A percentile compares a stretch with the other conserved stretches of the same genome.
phyloP scores from a whole-genome alignment of 2,329 filamentous ascomycete species.

The Rugonectria rugulosa region DNA sequence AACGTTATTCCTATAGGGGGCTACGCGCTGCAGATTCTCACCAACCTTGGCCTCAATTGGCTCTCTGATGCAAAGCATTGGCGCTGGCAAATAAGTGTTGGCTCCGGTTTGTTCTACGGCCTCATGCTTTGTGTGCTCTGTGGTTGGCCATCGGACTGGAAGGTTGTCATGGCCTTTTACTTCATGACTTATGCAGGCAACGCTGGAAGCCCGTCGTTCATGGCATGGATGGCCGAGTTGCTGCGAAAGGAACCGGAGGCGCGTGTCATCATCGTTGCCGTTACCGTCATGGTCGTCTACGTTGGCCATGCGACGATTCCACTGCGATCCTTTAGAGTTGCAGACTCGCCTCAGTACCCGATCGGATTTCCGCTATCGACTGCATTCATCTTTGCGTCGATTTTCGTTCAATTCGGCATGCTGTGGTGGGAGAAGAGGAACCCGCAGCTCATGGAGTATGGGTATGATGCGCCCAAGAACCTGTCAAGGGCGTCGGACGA shows the following conservation, averaged over 20 bases:
- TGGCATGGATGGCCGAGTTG: conserved; percentile 48
- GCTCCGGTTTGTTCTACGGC: conserved; percentile 38
- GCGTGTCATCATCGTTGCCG: conserved; percentile 45
- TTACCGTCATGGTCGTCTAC: conserved; percentile 49
- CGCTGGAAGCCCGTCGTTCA: conserved; percentile 43
- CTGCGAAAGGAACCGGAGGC: conserved; percentile 47
- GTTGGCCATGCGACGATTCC: conserved; percentile 49
- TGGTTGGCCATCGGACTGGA: conserved; percentile 43
- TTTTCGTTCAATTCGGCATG: conserved; percentile 43
- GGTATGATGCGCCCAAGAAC: conserved; percentile 28
- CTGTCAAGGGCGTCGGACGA: conserved; percentile 28
- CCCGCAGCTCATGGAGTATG: conserved; percentile 26
- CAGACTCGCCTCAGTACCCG: conserved; percentile 45
- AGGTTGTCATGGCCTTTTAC: conserved; percentile 45
- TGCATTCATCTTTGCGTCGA: conserved; percentile 42
- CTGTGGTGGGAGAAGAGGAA: conserved; percentile 40
- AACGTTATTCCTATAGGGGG: conserved; percentile 42
- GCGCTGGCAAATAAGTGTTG: conserved; percentile 49
- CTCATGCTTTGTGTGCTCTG: conserved; percentile 44
- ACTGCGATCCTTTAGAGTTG: conserved; percentile 45
- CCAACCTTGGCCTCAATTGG: conserved; percentile 45
- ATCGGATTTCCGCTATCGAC: conserved; percentile 48
- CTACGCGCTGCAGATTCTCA: conserved; percentile 45
- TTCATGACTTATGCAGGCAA: conserved; percentile 47
- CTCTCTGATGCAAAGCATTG: conserved; percentile 49